Evolutionary conservation across 2,329 filamentous ascomycete genomes (phyloP).

Genomic region (Arthrobotrys pseudoclavata): DNA sequence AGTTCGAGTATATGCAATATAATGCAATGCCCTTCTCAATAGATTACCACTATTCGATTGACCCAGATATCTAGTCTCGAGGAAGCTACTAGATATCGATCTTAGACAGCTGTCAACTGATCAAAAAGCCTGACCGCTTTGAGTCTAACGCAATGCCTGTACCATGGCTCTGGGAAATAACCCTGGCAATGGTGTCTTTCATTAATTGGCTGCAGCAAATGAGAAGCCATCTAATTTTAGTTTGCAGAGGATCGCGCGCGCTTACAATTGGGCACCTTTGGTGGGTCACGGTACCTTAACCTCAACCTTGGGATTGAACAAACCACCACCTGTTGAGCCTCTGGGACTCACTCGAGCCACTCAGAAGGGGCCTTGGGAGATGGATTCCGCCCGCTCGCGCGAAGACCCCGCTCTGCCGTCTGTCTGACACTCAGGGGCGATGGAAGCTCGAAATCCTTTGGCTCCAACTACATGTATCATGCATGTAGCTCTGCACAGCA

Average conservation of each 20-base stretch:
- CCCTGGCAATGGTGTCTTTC: constrained; percentile 25
- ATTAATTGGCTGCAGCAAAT: constrained; percentile 39
- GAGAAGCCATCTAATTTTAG: constrained; percentile 60
- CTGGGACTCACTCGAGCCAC: constrained; percentile 33
- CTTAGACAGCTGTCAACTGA: constrained; percentile 35
- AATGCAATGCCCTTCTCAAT: too few relatives aligned
- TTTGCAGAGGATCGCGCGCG: constrained; percentile 50
- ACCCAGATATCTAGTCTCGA: too few relatives aligned
- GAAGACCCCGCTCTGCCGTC: constrained; percentile 59
- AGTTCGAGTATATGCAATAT: too few relatives aligned
- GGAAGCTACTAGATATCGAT: too few relatives aligned
- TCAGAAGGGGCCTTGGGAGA: constrained; percentile 19
- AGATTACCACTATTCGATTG: too few relatives aligned
- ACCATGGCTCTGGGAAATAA: constrained; percentile 53
- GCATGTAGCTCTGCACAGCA: constrained; percentile 36
- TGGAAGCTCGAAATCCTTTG: constrained; percentile 32
- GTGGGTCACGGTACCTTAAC: constrained; percentile 48
- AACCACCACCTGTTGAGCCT: constrained; percentile 51
- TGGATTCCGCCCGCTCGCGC: constrained; percentile 46
- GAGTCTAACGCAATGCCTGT: constrained; percentile 37
- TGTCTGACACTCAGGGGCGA: constrained; percentile 59
- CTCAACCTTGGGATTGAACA: constrained; percentile 38
- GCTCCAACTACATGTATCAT: constrained; percentile 18
- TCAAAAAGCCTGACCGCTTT: constrained; percentile 32
- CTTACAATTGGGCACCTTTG: constrained; percentile 48